Evolutionary conservation across 129 eudicot genomes (phyloP).

Genomic region (Lactuca saligna): DNA sequence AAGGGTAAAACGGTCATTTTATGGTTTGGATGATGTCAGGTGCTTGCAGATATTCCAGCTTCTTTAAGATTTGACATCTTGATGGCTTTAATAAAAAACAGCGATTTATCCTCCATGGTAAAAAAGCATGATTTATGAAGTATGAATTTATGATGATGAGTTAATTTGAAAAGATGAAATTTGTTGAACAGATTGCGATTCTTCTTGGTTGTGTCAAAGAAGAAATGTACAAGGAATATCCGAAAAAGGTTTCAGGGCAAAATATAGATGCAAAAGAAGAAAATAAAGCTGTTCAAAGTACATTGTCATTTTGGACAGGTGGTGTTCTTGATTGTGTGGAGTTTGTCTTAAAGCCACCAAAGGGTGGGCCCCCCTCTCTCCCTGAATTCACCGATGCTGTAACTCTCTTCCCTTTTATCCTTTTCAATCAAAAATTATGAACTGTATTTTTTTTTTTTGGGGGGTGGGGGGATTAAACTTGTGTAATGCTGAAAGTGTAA

Average conservation of each 20-base stretch:
- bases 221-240: slow-evolving; percentile 53
- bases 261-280: slow-evolving; percentile 31
- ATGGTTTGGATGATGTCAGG: slow-evolving; percentile 39
- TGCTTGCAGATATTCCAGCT: slow-evolving; percentile 72
- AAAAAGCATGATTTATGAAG: slow-evolving; percentile 11
- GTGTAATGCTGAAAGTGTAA: background rate
- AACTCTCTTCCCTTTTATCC: slow-evolving; percentile 14
- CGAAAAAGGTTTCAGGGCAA: slow-evolving; percentile 35
- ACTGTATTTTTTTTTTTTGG: background rate
- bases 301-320: slow-evolving; percentile 58
- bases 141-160: background rate
- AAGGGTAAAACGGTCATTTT: background rate
- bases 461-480: background rate
- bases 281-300: slow-evolving; percentile 21
- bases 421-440: background rate
- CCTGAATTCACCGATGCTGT: slow-evolving; percentile 91
- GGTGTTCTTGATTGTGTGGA: slow-evolving; percentile 71
- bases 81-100: slow-evolving; percentile 58
- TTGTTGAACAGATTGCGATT: slow-evolving; percentile 66
- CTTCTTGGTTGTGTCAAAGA: slow-evolving; percentile 73
- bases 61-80: slow-evolving; percentile 65
- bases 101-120: slow-evolving; percentile 90
- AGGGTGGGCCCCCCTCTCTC: slow-evolving; percentile 87
- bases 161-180: slow-evolving; percentile 10
- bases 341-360: slow-evolving; percentile 79